These are phyloP conservation scores for Aspergillus neotritici DNA, from an alignment of 2,329 filamentous ascomycete genomes.

Conservation along the genomic window DNA sequence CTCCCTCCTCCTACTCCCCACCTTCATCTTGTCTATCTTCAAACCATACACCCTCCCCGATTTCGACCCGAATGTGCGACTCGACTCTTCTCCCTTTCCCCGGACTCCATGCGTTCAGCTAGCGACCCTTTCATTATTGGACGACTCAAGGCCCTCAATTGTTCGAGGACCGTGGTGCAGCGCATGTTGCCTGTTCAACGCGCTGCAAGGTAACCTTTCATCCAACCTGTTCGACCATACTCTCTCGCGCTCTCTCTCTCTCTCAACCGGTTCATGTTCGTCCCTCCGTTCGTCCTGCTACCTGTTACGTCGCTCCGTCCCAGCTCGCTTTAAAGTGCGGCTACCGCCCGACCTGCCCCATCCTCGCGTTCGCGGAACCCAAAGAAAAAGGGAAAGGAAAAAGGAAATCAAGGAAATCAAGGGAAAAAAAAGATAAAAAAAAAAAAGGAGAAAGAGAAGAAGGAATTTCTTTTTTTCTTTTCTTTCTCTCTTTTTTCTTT, in stretches of 20 bases:
- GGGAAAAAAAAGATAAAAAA: no score
- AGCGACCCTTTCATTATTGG: slow-evolving; percentile 21
- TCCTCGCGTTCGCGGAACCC: no score
- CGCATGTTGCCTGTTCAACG: slow-evolving; percentile 19
- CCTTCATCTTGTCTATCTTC: background rate
- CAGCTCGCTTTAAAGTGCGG: slow-evolving; percentile 18
- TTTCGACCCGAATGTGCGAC: slow-evolving; percentile 32
- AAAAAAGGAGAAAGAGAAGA: no score
- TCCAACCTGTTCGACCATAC: slow-evolving; percentile 13
- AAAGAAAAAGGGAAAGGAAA: no score
- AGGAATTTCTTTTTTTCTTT: no score
- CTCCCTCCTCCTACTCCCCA: slow-evolving; percentile 1
- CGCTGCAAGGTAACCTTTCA: slow-evolving; percentile 21
- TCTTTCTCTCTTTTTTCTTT: no score
- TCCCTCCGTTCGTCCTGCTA: slow-evolving; percentile 11
- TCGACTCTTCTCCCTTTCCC: slow-evolving; percentile 20
- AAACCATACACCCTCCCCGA: slow-evolving; percentile 6
- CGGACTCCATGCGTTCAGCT: slow-evolving; percentile 38
- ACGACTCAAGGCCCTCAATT: slow-evolving; percentile 29
- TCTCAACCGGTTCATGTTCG: slow-evolving; percentile 1
- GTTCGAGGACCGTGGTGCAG: slow-evolving; percentile 27
- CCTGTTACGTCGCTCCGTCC: slow-evolving; percentile 22
- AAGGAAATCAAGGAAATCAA: no score
- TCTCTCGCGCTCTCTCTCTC: slow-evolving; percentile 18
- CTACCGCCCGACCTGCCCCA: slow-evolving; percentile 15